Evolutionary conservation across 1,284 basidiomycete species (phyloP), one percentile per base, ranked within the genome.

Genomic region (Papiliotrema nemorosa): DNA sequence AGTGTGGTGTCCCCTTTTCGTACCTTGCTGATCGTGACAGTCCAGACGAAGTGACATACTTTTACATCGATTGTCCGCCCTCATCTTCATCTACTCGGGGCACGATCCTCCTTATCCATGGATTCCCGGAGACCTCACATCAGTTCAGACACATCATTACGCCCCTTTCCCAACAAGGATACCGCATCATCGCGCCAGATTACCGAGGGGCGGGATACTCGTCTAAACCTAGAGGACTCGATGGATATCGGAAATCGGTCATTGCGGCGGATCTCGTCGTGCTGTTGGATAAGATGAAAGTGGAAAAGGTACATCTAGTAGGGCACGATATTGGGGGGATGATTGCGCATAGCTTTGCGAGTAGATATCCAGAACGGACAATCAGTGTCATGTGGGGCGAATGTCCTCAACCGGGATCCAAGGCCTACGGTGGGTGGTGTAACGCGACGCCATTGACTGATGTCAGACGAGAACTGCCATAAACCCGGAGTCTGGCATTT

Each of bases 181-280:
- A 59, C 31, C 44, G 55, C 16, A 57, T 63, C 20, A 51, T 66
- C 41, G 60, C 62, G 16, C 54, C 56, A 3, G 64, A 66, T 34
- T 64, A 63, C 44, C 50, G 64, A 9, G 64, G 62, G n/a, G 62
- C 62, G 12, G 64, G 64, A 3, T 44, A 57, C 31, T 60, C 58
- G 4, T 52, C 54, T 25, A 43, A 52, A 21, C 50, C 63, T 3
- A 38, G 49, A 33, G 50, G 45, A 5, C 14, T 48, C 6, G 45
- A 45, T 12, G 56, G 55, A 27, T 66, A 63, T 44, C 54, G 57
- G 21, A 66, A 66, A 53, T 49, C 53, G 44, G 58, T 54, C 22
- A 59, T 66, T 55, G 55, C 54, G 5, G 47, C 29, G 18, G 64
- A 66, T 45, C 35, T 66, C 5, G 44, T 58, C 43, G 42, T 29